These are phyloP conservation scores for Mariannaea elegans DNA, from an alignment of 2,329 filamentous ascomycete species.

Conservation along the genomic window DNA sequence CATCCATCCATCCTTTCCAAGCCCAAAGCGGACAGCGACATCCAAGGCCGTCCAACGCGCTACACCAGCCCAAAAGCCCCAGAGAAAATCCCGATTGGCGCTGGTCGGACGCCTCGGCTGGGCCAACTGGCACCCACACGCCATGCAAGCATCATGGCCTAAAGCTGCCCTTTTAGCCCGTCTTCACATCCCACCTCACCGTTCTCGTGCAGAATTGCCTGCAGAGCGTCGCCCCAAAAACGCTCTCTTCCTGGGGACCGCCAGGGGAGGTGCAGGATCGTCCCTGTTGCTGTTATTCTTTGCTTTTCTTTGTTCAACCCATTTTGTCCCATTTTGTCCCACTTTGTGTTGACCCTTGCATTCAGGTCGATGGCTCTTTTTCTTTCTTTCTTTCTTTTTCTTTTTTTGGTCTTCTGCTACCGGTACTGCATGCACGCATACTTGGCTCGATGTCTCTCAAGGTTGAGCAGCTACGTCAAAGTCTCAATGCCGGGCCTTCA, in stretches of 20 bases:
- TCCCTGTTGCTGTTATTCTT: slow-evolving; percentile 14
- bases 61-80: slow-evolving; percentile 5
- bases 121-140: slow-evolving; percentile 17
- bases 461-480: background rate
- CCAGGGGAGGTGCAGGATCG: slow-evolving; percentile 18
- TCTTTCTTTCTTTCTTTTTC: slow-evolving; percentile 1
- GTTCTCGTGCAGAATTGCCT: slow-evolving; percentile 35
- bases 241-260: slow-evolving; percentile 15
- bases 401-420: background rate
- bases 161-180: background rate
- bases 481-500: background rate
- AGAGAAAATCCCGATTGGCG: slow-evolving; percentile 36
- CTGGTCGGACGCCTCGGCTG: slow-evolving; percentile 16
- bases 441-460: background rate
- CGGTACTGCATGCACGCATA: background rate
- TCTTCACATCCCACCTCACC: slow-evolving; percentile 29
- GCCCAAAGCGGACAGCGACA: slow-evolving; percentile 18
- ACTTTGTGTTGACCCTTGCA: background rate
- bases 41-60: slow-evolving; percentile 12
- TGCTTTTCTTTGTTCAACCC: slow-evolving; percentile 6
- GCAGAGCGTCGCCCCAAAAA: slow-evolving; percentile 29
- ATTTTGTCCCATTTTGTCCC: background rate
- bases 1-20: slow-evolving; percentile 5
- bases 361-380: background rate
- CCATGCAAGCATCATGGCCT: slow-evolving; percentile 12